Base-by-base conservation (phyloP, 2,329 filamentous ascomycete genomes). In the Stagonosporopsis tanaceti region DNA sequence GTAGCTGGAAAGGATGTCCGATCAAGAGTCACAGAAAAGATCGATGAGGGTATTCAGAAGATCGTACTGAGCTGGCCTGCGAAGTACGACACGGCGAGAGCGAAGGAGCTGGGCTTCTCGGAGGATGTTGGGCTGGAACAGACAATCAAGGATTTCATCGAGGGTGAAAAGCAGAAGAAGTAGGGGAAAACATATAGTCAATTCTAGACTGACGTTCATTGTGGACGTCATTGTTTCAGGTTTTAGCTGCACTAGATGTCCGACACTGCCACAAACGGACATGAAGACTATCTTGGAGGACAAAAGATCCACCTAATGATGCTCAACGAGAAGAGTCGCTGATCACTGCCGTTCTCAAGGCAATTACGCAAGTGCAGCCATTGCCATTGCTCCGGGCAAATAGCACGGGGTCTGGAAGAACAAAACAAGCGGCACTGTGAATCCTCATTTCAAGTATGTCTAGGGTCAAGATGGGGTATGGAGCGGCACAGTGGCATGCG, bases 61-160 rank as follows among this genome's bases (percentile, higher is more conserved):
- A 85, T 87, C 65, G 71, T 87, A 47, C 76, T 83, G 27, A 84
- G 81, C 32, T 87, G 84, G 84, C 83, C 84, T 1, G 81, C 80
- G 1, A 79, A 79, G 34, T 86, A 85, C 63, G 82, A 86, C 70
- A 84, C 60, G 69, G 86, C 75, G 1, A 81, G 82, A 59, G 87
- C 87, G 4, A 77, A 80, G 57, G 71, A 76, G 8, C 69, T 90
- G 50, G 85, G 85, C 0, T 79, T 86, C 59, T 68, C 74, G 47
- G 74, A 75, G 1, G 85, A 87, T 71, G 77, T 78, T 5, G 73
- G 71, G n/a, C 75, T 84, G 50, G 76, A 79, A 65, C 74, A 76
- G 59, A 80, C 80, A 2, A 79, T 82, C 48, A 75, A 71, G 44
- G 79, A 81, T 57, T 82, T 81, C 35, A 70, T 76, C 14, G 68